Percentiles rank a stretch among this genome's conserved stretches.
Evolutionary conservation across 2,329 filamentous ascomycete species (phyloP).

Genomic region (Diaporthe destruens): DNA sequence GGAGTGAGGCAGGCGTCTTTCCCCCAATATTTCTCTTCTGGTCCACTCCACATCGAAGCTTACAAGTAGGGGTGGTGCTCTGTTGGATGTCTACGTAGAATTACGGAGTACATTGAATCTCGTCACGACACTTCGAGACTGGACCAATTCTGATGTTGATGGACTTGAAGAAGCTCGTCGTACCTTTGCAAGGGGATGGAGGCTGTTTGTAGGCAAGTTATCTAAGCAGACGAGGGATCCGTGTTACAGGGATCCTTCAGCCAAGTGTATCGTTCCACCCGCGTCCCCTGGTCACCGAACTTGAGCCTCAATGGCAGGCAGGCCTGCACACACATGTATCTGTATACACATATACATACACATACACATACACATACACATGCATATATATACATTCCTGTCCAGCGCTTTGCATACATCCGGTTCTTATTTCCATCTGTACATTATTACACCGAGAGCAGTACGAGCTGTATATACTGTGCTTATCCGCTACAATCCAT

Average conservation of each 20-base stretch:
- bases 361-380: no score
- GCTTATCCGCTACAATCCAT: background rate
- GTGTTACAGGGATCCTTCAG: slow-evolving; percentile 2
- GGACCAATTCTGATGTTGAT: background rate
- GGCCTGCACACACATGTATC: background rate
- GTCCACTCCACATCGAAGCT: no score
- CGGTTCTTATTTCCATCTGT: background rate
- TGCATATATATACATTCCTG: background rate
- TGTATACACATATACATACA: no score
- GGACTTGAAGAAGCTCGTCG: no score
- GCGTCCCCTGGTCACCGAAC: background rate
- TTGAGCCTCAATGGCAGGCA: slow-evolving; percentile 6
- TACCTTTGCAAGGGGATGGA: background rate
- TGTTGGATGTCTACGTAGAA: background rate
- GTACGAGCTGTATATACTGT: slow-evolving; percentile 4
- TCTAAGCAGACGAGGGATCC: no score
- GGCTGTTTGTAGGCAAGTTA: no score
- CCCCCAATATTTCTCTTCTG: no score
- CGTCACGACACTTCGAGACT: background rate
- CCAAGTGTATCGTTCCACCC: background rate
- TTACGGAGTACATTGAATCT: no score
- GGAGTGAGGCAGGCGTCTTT: no score
- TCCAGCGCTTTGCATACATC: background rate
- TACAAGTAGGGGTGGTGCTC: no score
- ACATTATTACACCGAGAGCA: background rate